Base-by-base conservation (phyloP, 768 basidiomycete species). In the Suillus weaverae region DNA sequence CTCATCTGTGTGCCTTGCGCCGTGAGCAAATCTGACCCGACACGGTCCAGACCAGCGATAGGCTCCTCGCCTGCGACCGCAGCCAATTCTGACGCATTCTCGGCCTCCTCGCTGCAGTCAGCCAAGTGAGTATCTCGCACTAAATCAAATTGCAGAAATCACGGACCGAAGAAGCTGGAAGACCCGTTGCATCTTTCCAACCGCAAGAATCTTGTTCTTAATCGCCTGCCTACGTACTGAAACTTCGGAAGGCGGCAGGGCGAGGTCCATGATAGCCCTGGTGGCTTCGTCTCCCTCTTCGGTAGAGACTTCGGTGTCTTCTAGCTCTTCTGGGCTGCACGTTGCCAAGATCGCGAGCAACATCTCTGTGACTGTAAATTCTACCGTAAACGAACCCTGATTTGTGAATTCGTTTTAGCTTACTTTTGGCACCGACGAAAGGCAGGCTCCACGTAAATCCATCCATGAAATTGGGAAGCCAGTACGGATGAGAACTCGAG, bases 371-470 rank as follows among this genome's bases (percentile, higher is more conserved):
- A 99, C 97, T 98, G 66, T 2, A 65, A 20, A 32, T 18, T 60
- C 50, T 26, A 54, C 39, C 35, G 35, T 66, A 46, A 41, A 53
- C 43, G 22, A 41, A 56, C 20, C 22, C 26, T 6, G 36, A 46
- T 48, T 18, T 16, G 30, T 7, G 20, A 41, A 35, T 16, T 7
- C 3, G 3, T 20, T 26, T 4, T 39, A 3, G 79, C 94, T 63
- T 69, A 97, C 97, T 99, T 81, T 99, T 99, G 61, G 93, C 89
- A 57, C 96, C 97, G 4, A 99, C 97, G 72, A 99, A 99, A 0
- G 97, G 97, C 64, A 99, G 75, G 84, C 92, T 94, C 97, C 97
- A 99, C 3, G 96, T 98, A 74, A 99, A 99, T 38, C 92, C 96
- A 73, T 99, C 94, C 90, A 97, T 96, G 69, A 98, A 97, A 78